These are phyloP conservation scores for Fusarium equiseti DNA, from an alignment of 2,329 filamentous ascomycete species.

Conservation along the genomic window DNA sequence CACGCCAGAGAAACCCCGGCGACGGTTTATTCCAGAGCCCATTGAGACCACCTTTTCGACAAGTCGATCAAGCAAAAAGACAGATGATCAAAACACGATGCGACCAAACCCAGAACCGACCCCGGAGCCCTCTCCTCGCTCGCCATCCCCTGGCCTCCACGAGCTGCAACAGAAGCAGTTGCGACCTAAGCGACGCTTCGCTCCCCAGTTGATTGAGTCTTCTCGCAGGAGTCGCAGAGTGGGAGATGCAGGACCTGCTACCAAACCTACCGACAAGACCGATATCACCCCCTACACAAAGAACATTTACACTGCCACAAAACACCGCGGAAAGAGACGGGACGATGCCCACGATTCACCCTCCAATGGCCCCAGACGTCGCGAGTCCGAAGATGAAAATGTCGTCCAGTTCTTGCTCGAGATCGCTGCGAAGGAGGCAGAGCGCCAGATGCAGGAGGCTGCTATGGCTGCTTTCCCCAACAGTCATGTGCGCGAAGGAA, in stretches of 20 bases:
- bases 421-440: conserved; percentile 82
- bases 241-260: conserved; percentile 72
- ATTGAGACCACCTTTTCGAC: conserved; percentile 78
- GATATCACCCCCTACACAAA: conserved; percentile 75
- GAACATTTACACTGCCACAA: conserved; percentile 66
- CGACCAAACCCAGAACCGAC: conserved; percentile 70
- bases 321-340: conserved; percentile 53
- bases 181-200: conserved; percentile 68
- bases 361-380: conserved; percentile 53
- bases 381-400: conserved; percentile 80
- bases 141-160: conserved; percentile 59
- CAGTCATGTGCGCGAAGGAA: conserved; percentile 75
- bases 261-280: conserved; percentile 76
- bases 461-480: conserved; percentile 82
- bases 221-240: conserved; percentile 77
- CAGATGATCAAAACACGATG: conserved; percentile 45
- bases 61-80: conserved; percentile 60
- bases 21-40: conserved; percentile 75
- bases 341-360: conserved; percentile 30
- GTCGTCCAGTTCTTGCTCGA: conserved; percentile 83
- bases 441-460: conserved; percentile 82
- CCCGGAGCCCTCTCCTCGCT: conserved; percentile 65
- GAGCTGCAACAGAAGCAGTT: conserved; percentile 56
- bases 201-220: conserved; percentile 85
- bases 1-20: conserved; percentile 58